Percentiles rank a stretch among this genome's conserved stretches.
Conservation (phyloP, 129 eudicot genomes). For the Flaveria robusta region DNA sequence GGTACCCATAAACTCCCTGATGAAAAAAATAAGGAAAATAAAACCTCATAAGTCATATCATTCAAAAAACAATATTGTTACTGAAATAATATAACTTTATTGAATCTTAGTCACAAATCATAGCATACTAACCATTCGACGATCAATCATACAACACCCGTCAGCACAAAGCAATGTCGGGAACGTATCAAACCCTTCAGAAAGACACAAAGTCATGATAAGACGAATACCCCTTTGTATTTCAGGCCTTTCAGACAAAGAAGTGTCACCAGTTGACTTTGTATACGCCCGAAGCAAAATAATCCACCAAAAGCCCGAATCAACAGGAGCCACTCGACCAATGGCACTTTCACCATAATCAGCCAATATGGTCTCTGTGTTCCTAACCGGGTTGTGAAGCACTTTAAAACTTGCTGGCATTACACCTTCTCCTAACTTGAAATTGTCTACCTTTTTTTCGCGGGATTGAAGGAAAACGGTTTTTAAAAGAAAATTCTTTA, state of each 20-base stretch:
- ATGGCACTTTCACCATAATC: slow-evolving; percentile 98
- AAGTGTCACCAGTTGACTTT: slow-evolving; percentile 84
- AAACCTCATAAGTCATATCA: background rate
- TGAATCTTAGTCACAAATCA: background rate
- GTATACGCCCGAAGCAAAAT: slow-evolving; percentile 89
- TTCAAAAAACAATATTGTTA: background rate
- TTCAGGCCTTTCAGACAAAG: slow-evolving; percentile 84
- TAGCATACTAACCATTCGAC: slow-evolving; percentile 77
- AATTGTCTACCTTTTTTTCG: slow-evolving; percentile 85
- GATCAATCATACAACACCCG: slow-evolving; percentile 95
- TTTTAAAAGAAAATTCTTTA: slow-evolving; percentile 76
- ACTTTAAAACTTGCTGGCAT: slow-evolving; percentile 99
- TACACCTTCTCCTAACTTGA: slow-evolving; percentile 93
- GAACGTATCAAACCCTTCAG: slow-evolving; percentile 95
- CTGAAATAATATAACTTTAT: background rate
- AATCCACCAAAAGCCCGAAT: slow-evolving; percentile 99
- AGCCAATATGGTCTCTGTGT: slow-evolving; percentile 75
- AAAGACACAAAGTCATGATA: slow-evolving; percentile 78
- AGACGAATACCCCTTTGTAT: slow-evolving; percentile 84
- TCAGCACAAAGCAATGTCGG: slow-evolving; percentile 97
- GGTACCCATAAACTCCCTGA: slow-evolving; percentile 95
- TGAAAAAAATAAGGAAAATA: background rate
- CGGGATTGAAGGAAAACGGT: slow-evolving; percentile 90
- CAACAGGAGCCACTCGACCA: slow-evolving; percentile 98
- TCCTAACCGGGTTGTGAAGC: slow-evolving; percentile 73